phyloP scores from a whole-genome alignment of 768 basidiomycete genomes.

The Filobasidium floriforme region DNA sequence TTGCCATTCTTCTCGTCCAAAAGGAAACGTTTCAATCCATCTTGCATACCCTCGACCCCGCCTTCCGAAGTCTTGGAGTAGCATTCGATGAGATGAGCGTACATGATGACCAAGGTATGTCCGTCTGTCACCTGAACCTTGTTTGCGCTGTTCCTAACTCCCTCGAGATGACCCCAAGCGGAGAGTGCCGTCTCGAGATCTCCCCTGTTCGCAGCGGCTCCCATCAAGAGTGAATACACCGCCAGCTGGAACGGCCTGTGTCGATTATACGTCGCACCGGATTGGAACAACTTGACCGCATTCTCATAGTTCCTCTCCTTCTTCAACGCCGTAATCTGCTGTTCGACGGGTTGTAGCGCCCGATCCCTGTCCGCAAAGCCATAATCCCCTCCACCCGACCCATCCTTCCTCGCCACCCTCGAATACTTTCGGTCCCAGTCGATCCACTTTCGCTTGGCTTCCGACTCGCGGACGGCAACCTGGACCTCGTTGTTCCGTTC shows the following conservation, averaged over 20 bases:
- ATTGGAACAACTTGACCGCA: slow-evolving; percentile 66
- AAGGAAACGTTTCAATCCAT: slow-evolving; percentile 21
- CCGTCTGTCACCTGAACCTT: slow-evolving; percentile 6
- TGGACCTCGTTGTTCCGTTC: slow-evolving; percentile 62
- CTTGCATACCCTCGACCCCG: slow-evolving; percentile 9
- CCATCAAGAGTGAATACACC: slow-evolving; percentile 56
- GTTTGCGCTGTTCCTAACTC: slow-evolving; percentile 16
- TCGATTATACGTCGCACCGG: slow-evolving; percentile 48
- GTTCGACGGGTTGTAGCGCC: not conserved
- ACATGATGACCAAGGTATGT: slow-evolving; percentile 15
- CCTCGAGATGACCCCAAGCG: slow-evolving; percentile 60
- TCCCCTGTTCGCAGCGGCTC: slow-evolving; percentile 56
- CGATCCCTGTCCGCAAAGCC: slow-evolving; percentile 20
- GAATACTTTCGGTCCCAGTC: slow-evolving; percentile 9
- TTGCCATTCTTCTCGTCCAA: not conserved
- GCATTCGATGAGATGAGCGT: slow-evolving; percentile 20
- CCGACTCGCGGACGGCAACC: slow-evolving; percentile 48
- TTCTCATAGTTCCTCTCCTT: slow-evolving; percentile 55
- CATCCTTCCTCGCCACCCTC: not conserved
- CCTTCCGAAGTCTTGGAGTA: slow-evolving; percentile 17
- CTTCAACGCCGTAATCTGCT: slow-evolving; percentile 20
- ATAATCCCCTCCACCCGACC: not conserved
- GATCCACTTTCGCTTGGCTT: slow-evolving; percentile 28
- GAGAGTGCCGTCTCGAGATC: slow-evolving; percentile 58
- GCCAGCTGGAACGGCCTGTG: slow-evolving; percentile 28